Base-by-base conservation (phyloP, 768 basidiomycete genomes). In the Kwoniella sp. region DNA sequence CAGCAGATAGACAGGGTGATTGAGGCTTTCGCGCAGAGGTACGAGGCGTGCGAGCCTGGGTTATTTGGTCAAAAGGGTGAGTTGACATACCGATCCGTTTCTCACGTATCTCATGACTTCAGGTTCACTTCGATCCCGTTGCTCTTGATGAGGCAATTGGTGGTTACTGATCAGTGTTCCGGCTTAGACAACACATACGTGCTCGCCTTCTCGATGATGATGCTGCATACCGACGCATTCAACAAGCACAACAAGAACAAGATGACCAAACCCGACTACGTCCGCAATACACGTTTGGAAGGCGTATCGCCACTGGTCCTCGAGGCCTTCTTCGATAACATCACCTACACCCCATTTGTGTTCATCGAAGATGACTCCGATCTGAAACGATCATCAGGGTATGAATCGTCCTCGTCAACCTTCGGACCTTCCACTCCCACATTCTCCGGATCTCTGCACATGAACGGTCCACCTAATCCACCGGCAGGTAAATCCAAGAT, bases 1-100 rank as follows among this genome's bases (percentile, higher is more conserved):
- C 96, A 99, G 77, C 95, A 98, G 80, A 99, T 99, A 63, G 96
- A 99, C 80, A 85, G 96, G 61, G 91, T 97, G 52, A 91, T 99
- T 73, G 93, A 98, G 80, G 90, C 91, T 0, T 99, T 99, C 80
- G 90, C 95, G 5, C 84, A 83, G 48, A 86, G 90, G 64, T 99
- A 96, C 80, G 81, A 87, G 63, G 82, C 85, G 51, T 92, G 92
- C 78, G 95, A 98, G 76, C 88, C 89, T 53, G 85, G 83, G 44
- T 78, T 97, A 46, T 97, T 94, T 73, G 82, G 82, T 13, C 87
- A 88, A 19, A 85, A 89, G 73, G 93, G 92, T 90, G 71, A 63
- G 83, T 65, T 13, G 33, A 33, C 33, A 13, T 33, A n/a, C n/a
- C n/a, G n/a, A n/a, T n/a, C n/a, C n/a, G n/a, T n/a, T n/a, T n/a